Evolutionary conservation across 2,329 filamentous ascomycete species (phyloP), one percentile per base, ranked within the genome.

Genomic region (Trichoderma sp.): DNA sequence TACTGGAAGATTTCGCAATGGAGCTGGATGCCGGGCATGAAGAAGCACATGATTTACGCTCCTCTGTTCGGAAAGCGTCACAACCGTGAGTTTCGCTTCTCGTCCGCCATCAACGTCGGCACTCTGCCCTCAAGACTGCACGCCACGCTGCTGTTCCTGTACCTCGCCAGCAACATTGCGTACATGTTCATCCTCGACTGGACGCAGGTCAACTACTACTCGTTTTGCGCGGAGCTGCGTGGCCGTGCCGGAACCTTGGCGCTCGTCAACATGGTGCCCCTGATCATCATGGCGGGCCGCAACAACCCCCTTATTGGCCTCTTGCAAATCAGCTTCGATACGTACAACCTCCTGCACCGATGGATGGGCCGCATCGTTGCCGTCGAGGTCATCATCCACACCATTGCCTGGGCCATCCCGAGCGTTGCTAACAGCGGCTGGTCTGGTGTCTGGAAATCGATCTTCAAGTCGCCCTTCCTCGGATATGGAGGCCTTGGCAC

Each of bases 321-420:
- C 39, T 87, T 98, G 71, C 89, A 92, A 76, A 92, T 98, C 80
- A 95, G 93, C 80, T 99, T 98, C 83, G 96, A 98, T 81, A 97
- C 95, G 0, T 98, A 97, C 86, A 98, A 98, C 80, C 90, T 85
- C 9, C 77, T 85, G n/a, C 83, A 85, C 73, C 81, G 93, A 74
- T 96, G 93, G 93, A 87, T 93, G 74, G 93, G 93, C 50, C 88
- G 93, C 39, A 89, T 95, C 59, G 88, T 92, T 64, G 88, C 93
- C 34, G 74, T 91, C 3, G 90, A 95, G 79, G 82, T 87, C 34
- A 77, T 94, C 67, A 84, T 91, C 4, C 93, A 97, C 81, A 91
- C 90, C 6, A 78, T 89, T 36, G 88, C 89, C 53, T 98, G 94
- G 93, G 83, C 89, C 26, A 87, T 93, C 75, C 93, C 94, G 71